Percentiles rank a stretch among this genome's conserved stretches.
These are phyloP conservation scores for Penicillium vulpinum DNA, from an alignment of 2,329 filamentous ascomycete species.

Conservation along the genomic window DNA sequence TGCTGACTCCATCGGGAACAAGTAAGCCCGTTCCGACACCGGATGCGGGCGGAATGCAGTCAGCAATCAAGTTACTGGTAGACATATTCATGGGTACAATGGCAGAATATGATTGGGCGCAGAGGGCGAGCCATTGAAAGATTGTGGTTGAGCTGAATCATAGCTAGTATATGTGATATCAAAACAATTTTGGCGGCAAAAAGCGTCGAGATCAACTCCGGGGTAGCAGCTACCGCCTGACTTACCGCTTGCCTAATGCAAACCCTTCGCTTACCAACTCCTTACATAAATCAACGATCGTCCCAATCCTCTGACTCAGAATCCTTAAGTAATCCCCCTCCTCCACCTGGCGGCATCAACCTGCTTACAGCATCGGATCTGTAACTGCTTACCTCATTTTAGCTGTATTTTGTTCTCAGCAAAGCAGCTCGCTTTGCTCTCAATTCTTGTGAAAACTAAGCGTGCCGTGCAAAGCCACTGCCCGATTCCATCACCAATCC, in stretches of 20 bases:
- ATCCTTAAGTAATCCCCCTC: conserved; percentile 24
- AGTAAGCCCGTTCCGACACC: not conserved
- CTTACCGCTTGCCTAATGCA: not conserved
- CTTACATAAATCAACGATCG: conserved; percentile 8
- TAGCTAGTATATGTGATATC: not conserved
- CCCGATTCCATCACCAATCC: conserved; percentile 6
- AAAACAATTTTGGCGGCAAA: not conserved
- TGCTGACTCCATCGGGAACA: not conserved
- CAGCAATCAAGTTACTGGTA: not conserved
- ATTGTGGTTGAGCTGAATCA: not conserved
- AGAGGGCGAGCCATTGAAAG: not conserved
- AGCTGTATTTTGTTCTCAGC: conserved; percentile 20
- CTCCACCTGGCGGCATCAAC: conserved; percentile 11
- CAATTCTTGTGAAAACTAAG: conserved; percentile 4
- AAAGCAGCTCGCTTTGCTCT: conserved; percentile 11
- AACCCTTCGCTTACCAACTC: conserved; percentile 1
- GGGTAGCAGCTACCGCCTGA: not conserved
- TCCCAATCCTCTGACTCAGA: conserved; percentile 12
- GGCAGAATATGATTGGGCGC: not conserved
- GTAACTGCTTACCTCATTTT: conserved; percentile 28
- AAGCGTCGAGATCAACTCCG: not conserved
- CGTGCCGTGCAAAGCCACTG: not conserved
- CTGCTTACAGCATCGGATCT: conserved; percentile 40
- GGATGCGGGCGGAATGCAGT: conserved; percentile 1
- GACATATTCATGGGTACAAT: not conserved